phyloP scores from a whole-genome alignment of 345 rosid species.

The Syzygium grande region DNA sequence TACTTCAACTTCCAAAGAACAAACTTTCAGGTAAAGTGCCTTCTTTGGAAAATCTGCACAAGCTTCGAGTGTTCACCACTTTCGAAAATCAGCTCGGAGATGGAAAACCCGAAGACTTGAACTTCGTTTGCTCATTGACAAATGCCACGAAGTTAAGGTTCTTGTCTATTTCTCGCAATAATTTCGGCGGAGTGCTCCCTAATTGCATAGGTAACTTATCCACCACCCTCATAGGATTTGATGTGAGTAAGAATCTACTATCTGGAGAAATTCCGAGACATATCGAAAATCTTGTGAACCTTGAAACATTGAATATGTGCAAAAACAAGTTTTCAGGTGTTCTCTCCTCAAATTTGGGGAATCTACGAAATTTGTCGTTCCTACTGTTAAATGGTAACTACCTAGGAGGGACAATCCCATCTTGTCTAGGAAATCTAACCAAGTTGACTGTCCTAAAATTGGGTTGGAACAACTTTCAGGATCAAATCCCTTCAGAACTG shows the following conservation, averaged over 20 bases:
- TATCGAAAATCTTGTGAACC: background rate
- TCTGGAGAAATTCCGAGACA: background rate
- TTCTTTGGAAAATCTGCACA: background rate
- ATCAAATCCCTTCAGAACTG: background rate
- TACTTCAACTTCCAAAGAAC: fast-evolving
- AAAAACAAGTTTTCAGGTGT: background rate
- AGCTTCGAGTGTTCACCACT: background rate
- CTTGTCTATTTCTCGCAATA: background rate
- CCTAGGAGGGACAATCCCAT: background rate
- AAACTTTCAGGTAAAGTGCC: background rate
- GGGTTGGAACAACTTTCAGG: background rate
- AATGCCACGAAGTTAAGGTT: fast-evolving
- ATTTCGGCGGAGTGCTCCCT: background rate
- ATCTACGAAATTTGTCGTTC: fast-evolving
- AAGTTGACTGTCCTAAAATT: fast-evolving
- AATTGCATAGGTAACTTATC: background rate
- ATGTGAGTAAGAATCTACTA: background rate
- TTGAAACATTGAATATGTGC: background rate
- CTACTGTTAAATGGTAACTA: background rate
- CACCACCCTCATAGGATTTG: background rate
- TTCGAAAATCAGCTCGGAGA: background rate
- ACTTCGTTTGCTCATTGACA: background rate
- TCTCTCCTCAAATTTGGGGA: background rate
- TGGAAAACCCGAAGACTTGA: background rate
- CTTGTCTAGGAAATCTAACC: background rate